Conservation (phyloP, 1,284 basidiomycete genomes). For the Afroboletus lepidellus region DNA sequence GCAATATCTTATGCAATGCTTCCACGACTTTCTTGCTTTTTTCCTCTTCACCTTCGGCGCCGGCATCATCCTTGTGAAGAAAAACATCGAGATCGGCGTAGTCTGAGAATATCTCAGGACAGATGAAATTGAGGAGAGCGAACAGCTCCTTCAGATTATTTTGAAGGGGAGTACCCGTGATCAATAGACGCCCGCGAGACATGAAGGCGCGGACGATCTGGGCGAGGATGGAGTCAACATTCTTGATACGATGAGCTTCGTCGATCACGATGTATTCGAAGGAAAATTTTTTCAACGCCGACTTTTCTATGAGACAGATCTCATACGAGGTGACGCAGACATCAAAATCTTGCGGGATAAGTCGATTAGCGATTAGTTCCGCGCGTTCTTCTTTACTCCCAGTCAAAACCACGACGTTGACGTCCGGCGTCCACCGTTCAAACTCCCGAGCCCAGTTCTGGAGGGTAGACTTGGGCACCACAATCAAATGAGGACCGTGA, state of each 20-base stretch:
- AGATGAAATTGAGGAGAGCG: constrained; percentile 93
- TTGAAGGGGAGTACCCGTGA: constrained; percentile 96
- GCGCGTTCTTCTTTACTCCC: constrained; percentile 90
- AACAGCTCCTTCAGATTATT: constrained; percentile 98
- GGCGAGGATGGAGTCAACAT: constrained; percentile 93
- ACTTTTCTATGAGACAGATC: constrained; percentile 94
- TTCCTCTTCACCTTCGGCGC: constrained; percentile 77
- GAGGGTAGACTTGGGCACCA: constrained; percentile 96
- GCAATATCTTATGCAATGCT: constrained; percentile 94
- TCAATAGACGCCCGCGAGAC: constrained; percentile 86
- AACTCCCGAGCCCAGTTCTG: constrained; percentile 98
- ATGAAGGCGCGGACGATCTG: constrained; percentile 94
- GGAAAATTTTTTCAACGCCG: constrained; percentile 88
- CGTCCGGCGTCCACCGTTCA: constrained; percentile 88
- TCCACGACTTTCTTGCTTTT: constrained; percentile 93
- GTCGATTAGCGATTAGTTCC: constrained; percentile 73
- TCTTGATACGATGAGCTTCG: constrained; percentile 99
- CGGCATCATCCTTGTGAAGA: constrained; percentile 77
- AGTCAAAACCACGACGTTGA: constrained; percentile 80
- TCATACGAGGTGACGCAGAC: constrained; percentile 98
- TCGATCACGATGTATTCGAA: constrained; percentile 99
- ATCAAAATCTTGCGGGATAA: constrained; percentile 90
- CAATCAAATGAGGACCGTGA: constrained; percentile 86
- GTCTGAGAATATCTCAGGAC: constrained; percentile 79
- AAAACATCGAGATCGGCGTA: constrained; percentile 76